phyloP scores from a whole-genome alignment of 2,329 filamentous ascomycete genomes.

The Colletotrichum gigasporum region DNA sequence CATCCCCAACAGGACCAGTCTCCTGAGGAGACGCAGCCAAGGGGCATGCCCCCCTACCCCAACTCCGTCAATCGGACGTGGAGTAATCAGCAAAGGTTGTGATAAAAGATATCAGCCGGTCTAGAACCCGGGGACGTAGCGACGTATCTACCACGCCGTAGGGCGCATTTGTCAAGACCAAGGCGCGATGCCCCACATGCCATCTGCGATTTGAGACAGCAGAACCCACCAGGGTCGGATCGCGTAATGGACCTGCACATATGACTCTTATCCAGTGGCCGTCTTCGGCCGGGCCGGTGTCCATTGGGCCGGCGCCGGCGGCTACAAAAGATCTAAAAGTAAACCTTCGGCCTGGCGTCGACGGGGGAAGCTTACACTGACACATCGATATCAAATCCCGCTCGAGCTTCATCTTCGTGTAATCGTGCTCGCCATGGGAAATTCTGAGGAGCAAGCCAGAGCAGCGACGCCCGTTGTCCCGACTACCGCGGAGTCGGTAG shows the following conservation, averaged over 20 bases:
- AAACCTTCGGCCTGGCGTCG: too few species aligned
- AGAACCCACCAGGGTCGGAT: constrained; percentile 3
- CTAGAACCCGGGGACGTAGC: background rate
- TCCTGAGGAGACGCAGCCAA: background rate
- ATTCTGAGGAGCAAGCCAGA: background rate
- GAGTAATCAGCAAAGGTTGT: background rate
- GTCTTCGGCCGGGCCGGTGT: constrained; percentile 3
- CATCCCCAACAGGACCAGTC: background rate
- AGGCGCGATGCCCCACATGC: background rate
- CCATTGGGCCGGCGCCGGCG: too few species aligned
- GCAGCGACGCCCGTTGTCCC: background rate
- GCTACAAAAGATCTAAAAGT: too few species aligned
- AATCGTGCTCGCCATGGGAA: too few species aligned
- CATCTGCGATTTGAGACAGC: background rate
- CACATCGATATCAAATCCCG: too few species aligned
- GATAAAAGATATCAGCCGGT: background rate
- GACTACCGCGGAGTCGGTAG: background rate
- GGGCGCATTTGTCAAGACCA: background rate
- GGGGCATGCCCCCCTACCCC: background rate
- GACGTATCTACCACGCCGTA: too few species aligned
- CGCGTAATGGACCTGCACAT: background rate
- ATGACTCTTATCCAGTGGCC: constrained; percentile 19
- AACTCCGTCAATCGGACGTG: constrained; percentile 15
- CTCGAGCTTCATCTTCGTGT: too few species aligned
- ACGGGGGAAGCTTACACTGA: background rate